These are phyloP conservation scores for Harringtonia lauricola DNA, from an alignment of 2,329 filamentous ascomycete genomes.

Conservation along the genomic window DNA sequence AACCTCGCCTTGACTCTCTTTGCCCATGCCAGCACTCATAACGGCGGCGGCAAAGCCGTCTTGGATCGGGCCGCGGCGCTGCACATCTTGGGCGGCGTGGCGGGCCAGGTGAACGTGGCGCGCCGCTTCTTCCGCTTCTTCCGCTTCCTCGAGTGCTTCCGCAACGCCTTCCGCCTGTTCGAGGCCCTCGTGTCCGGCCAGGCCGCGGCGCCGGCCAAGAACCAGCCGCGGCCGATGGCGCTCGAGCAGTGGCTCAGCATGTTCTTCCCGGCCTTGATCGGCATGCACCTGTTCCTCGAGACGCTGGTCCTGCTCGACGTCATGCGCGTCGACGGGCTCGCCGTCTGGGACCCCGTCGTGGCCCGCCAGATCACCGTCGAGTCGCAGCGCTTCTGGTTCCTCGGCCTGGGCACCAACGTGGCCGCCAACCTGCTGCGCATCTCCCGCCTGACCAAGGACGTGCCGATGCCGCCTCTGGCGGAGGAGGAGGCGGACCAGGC, in stretches of 20 bases:
- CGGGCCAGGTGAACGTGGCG: conserved; percentile 31
- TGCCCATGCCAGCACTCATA: neutral
- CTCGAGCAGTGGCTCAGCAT: conserved; percentile 40
- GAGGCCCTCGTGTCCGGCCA: neutral
- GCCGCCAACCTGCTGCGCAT: conserved; percentile 30
- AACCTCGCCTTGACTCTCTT: conserved; percentile 15
- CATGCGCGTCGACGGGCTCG: conserved; percentile 28
- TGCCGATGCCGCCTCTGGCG: conserved; percentile 22
- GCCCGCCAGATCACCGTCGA: conserved; percentile 41
- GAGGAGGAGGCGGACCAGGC: conserved; percentile 11
- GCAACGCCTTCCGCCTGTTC: conserved; percentile 34
- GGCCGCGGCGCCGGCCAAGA: neutral
- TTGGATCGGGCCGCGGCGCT: conserved; percentile 11
- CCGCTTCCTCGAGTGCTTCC: conserved; percentile 53
- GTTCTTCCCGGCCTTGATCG: conserved; percentile 46
- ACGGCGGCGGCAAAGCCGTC: neutral
- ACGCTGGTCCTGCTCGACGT: conserved; percentile 49
- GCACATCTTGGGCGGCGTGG: conserved; percentile 19
- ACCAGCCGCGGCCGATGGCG: neutral
- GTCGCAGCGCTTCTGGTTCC: conserved; percentile 61
- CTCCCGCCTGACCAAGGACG: conserved; percentile 22
- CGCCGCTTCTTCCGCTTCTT: conserved; percentile 59
- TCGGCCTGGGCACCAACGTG: conserved; percentile 43
- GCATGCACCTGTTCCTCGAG: conserved; percentile 58
- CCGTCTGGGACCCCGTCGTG: conserved; percentile 40